Base-by-base conservation (phyloP, 2,329 filamentous ascomycete genomes). In the Penicillium sclerotiorum region DNA sequence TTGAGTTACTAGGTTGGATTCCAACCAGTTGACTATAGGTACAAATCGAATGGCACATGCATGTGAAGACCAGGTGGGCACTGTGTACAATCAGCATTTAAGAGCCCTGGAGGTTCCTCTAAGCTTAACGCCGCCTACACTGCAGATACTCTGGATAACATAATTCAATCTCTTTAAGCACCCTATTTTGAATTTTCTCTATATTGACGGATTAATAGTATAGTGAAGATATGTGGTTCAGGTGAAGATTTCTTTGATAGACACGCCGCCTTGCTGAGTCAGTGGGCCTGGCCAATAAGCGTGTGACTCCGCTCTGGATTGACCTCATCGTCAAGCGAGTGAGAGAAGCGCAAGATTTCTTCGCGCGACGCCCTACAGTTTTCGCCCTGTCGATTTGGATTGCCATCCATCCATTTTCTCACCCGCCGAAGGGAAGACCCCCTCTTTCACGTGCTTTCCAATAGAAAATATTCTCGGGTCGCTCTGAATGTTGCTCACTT, bases 291-390 rank as follows among this genome's bases (percentile, higher is more conserved):
- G 13, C 59, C 61, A 64, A 63, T 58, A 53, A 61, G 37, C 4
- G 35, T 12, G 6, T 28, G 38, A 20, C 39, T 48, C 49, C 52
- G 30, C 47, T 36, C 41, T 45, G 36, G 40, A 57, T 60, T 64
- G 64, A 63, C 58, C 57, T 67, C 62, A 67, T 63, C 53, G 32
- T 45, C 47, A 18, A 42, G 50, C 52, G 48, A 50, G 47, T 51
- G 47, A 49, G 46, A 52, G 48, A 50, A 49, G 52, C 49, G 57
- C 50, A 54, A 56, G 51, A 58, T 59, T 57, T 61, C 51, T 32
- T 43, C 27, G 21, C 49, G 37, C 47, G 37, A 18, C 40, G 44
- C 50, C 23, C 39, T 33, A 30, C 25, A 23, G 41, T 21, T 44
- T 54, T 52, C 47, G 45, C 53, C 36, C 33, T 17, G 18, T 43